These are phyloP conservation scores for Withania somnifera DNA, from an alignment of 305 asterid genomes.

Conservation along the genomic window DNA sequence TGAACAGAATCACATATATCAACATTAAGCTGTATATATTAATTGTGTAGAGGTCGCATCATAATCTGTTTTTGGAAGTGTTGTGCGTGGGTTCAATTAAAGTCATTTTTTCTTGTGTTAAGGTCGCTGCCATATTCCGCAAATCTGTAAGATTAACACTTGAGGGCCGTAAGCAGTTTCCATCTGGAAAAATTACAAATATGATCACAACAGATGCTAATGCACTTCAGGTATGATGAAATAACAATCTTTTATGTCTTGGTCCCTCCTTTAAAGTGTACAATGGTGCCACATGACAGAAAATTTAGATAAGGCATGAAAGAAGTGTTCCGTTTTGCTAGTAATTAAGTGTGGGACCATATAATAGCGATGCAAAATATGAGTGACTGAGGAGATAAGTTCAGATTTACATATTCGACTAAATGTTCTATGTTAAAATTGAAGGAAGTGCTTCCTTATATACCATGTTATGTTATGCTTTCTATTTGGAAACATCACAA, in stretches of 20 bases:
- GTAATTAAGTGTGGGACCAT: not conserved
- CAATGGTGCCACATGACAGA: not conserved
- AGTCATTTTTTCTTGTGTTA: not conserved
- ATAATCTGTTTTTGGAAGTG: not conserved
- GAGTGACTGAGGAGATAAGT: not conserved
- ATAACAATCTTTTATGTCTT: not conserved
- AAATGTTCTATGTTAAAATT: not conserved
- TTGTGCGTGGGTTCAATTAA: not conserved
- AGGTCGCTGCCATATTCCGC: conserved; percentile 87
- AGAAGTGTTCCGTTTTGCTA: not conserved
- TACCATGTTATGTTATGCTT: not conserved
- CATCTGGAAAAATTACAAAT: conserved; percentile 83
- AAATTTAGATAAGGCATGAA: not conserved
- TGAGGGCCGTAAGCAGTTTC: conserved; percentile 69
- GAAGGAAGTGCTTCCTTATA: not conserved
- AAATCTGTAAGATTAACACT: conserved; percentile 77
- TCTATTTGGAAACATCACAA: not conserved
- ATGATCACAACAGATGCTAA: conserved; percentile 94
- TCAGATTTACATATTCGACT: not conserved
- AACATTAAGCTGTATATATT: not conserved
- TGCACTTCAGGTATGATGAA: conserved; percentile 67
- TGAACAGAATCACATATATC: not conserved
- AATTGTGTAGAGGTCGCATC: not conserved
- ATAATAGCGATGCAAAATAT: not conserved
- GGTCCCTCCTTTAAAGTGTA: not conserved